These are phyloP conservation scores for Tephrocybe rancida DNA, from an alignment of 768 basidiomycete genomes.

Conservation along the genomic window DNA sequence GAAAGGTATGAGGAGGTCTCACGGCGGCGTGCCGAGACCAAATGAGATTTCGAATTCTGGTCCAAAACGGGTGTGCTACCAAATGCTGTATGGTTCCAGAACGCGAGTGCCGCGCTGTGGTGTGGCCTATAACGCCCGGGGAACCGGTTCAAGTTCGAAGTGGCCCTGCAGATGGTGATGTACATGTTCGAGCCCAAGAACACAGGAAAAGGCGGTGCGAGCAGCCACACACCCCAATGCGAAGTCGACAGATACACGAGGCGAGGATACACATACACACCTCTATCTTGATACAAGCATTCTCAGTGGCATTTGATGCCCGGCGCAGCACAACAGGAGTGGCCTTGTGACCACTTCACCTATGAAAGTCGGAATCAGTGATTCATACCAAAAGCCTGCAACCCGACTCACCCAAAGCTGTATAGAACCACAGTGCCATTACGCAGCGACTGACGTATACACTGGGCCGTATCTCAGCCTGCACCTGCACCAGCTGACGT, in stretches of 20 bases:
- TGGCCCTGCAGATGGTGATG: too few relatives aligned
- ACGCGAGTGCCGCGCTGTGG: not conserved
- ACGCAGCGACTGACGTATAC: slow-evolving; percentile 6
- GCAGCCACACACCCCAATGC: too few relatives aligned
- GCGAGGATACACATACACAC: not conserved
- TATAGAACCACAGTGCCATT: not conserved
- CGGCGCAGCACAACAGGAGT: not conserved
- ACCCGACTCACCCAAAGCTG: not conserved
- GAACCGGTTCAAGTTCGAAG: not conserved
- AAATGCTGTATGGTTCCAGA: too few relatives aligned
- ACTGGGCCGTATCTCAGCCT: not conserved
- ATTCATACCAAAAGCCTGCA: not conserved
- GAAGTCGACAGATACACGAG: too few relatives aligned
- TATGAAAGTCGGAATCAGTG: not conserved
- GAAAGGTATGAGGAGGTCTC: not conserved
- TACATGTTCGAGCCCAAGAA: too few relatives aligned
- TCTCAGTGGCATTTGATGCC: not conserved
- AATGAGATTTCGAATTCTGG: not conserved
- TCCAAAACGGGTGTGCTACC: not conserved
- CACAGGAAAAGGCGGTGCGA: not conserved
- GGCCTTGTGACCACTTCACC: slow-evolving; percentile 7
- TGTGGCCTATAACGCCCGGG: not conserved
- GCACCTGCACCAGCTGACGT: slow-evolving; percentile 3
- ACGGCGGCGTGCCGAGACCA: not conserved
- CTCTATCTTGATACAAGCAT: not conserved